Evolutionary conservation across 1,139 yeast genomes (phyloP).

Genomic region (Kodamaea anthophila): DNA sequence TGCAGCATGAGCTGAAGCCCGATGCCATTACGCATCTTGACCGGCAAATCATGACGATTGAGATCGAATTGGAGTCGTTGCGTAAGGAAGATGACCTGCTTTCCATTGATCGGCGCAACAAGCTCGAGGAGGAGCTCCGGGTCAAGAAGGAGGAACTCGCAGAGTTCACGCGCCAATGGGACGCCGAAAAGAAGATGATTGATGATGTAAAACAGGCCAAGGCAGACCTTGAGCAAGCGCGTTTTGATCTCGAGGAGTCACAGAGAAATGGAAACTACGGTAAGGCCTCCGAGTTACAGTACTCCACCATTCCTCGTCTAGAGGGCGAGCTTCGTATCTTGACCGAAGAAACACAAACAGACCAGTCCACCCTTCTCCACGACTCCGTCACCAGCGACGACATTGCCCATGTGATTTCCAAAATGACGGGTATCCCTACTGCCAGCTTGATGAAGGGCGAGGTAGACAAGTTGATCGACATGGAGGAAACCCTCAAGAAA

Average conservation of each 20-base stretch:
- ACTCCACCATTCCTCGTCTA: conserved; percentile 75
- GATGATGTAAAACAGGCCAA: conserved; percentile 75
- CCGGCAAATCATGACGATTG: conserved; percentile 85
- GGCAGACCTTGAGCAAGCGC: conserved; percentile 76
- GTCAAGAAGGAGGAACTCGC: conserved; percentile 57
- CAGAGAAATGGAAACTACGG: conserved; percentile 85
- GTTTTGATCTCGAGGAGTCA: conserved; percentile 71
- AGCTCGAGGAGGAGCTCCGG: conserved; percentile 60
- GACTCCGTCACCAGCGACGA: conserved; percentile 94
- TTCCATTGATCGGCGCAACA: conserved; percentile 64
- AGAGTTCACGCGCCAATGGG: conserved; percentile 81
- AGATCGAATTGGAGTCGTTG: conserved; percentile 88
- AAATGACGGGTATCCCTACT: conserved; percentile 96
- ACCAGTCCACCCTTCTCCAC: conserved; percentile 50
- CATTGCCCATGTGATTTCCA: conserved; percentile 83
- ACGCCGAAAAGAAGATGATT: conserved; percentile 66
- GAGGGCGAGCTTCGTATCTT: conserved; percentile 49
- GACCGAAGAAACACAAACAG: conserved; percentile 34
- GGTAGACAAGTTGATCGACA: conserved; percentile 78
- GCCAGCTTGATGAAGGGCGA: conserved; percentile 89
- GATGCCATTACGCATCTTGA: conserved; percentile 89
- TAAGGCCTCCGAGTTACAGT: conserved; percentile 83
- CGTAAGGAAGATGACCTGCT: conserved; percentile 87
- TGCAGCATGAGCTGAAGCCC: conserved; percentile 96
- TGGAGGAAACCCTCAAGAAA: conserved; percentile 72